A percentile compares a stretch with the other conserved stretches of the same genome.
Evolutionary conservation across 148 eudicot genomes (phyloP).

Genomic region (Salicornia ramosissima): DNA sequence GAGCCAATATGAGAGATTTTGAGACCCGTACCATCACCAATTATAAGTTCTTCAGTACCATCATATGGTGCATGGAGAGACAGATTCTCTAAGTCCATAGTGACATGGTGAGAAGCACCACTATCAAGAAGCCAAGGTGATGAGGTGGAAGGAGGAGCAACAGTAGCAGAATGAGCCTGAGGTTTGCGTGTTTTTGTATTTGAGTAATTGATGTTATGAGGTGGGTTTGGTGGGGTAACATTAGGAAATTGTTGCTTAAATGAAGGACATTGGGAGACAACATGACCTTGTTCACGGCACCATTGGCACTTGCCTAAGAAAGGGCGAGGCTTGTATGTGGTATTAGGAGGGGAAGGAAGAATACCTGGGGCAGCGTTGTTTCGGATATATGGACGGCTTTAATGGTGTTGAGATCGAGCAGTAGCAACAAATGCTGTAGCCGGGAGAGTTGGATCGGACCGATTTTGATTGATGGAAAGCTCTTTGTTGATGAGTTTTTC

Average conservation of each 20-base stretch:
- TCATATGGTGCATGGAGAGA: no score
- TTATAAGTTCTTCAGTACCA: no score
- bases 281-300: constrained; percentile 7
- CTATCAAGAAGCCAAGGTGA: no score
- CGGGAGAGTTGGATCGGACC: neutral
- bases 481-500: constrained; percentile 10
- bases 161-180: no score
- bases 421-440: neutral
- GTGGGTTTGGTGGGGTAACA: no score
- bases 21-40: neutral
- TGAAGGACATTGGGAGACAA: neutral
- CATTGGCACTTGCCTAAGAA: constrained; percentile 9
- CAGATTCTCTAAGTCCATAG: no score
- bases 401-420: neutral
- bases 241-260: neutral
- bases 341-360: neutral
- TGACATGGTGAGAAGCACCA: no score
- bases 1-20: neutral
- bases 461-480: neutral
- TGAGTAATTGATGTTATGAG: no score
- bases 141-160: no score
- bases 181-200: no score
- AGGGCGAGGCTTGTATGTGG: neutral
- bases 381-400: neutral
- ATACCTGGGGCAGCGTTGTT: neutral